Evolutionary conservation across 2,329 filamentous ascomycete species (phyloP), one percentile per base, ranked within the genome.

Genomic region (Penicillium sp.): DNA sequence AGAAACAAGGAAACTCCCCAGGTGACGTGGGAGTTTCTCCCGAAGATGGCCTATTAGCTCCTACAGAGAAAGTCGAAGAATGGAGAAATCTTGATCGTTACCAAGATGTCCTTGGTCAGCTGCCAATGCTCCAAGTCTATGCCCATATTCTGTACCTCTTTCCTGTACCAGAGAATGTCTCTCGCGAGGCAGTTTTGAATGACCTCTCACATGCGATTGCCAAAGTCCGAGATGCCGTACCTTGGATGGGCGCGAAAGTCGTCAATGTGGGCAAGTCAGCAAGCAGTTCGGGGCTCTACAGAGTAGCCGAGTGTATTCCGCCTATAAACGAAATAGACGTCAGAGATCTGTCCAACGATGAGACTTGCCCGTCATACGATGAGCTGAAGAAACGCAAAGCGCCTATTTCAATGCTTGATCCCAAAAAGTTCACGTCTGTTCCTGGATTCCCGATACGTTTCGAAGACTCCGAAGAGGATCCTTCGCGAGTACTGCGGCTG

Each of bases 221-320:
- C 11, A 58, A 55, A 18, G 47, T 65, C 33, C 58, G 45, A 23
- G 18, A 48, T 3, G 50, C 49, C 57, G 28, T 63, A 8, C 66
- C 66, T 21, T 68, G 65, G 65, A 49, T 68, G 23, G 62, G 58
- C 2, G 60, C 61, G 2, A 52, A 61, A 50, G 62, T 67, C 1
- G 20, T 65, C 18, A 58, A 59, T 50, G 21, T 60, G 57, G 46
- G 62, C 53, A n/a, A 33, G 16, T 48, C 35, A 11, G 26, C 40
- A 33, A 48, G 18, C 2, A 35, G 30, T 21, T 56, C 53, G 1
- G 53, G 53, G 3, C 46, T 56, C 16, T 45, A 51, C 14, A 50
- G 45, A 50, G 26, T 50, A n/a, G 47, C 45, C 3, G 8, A 16
- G 9, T 50, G 53, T 21, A 5, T 20, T 16, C 23, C 21, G 1